Conservation (phyloP, 352 stramenopile species). For the Phytophthora ramorum region DNA sequence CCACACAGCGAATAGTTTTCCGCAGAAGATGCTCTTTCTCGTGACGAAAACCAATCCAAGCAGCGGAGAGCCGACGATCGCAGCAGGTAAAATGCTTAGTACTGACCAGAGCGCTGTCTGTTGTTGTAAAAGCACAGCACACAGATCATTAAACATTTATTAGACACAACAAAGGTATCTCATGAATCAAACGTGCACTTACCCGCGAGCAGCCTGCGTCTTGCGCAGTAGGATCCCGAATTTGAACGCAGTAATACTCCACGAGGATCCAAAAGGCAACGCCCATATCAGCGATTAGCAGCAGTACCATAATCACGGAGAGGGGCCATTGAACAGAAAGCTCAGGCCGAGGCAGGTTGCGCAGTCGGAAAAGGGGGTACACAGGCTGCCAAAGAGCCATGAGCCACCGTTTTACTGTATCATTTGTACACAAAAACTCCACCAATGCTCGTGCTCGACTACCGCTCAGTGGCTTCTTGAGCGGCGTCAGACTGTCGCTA, state of each 20-base stretch:
- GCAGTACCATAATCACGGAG: slow-evolving; percentile 56
- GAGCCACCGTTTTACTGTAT: slow-evolving; percentile 34
- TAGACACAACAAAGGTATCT: neutral
- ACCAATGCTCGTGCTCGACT: slow-evolving; percentile 32
- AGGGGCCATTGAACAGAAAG: slow-evolving; percentile 49
- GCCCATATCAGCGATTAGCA: slow-evolving; percentile 72
- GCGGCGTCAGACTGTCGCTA: slow-evolving; percentile 23
- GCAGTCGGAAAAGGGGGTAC: slow-evolving; percentile 67
- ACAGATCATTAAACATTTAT: slow-evolving; percentile 11
- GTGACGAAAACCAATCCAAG: slow-evolving; percentile 78
- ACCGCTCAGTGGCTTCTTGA: slow-evolving; percentile 31
- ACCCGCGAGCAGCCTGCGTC: slow-evolving; percentile 83
- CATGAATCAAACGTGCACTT: slow-evolving; percentile 20
- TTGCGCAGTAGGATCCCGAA: slow-evolving; percentile 72
- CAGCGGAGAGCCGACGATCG: slow-evolving; percentile 63
- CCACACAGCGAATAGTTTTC: slow-evolving; percentile 79
- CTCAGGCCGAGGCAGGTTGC: slow-evolving; percentile 47
- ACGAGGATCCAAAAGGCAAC: slow-evolving; percentile 81
- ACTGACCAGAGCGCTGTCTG: slow-evolving; percentile 72
- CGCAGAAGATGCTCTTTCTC: slow-evolving; percentile 77
- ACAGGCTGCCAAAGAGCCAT: slow-evolving; percentile 49
- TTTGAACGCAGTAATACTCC: slow-evolving; percentile 90
- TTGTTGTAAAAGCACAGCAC: slow-evolving; percentile 7
- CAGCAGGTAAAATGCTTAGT: slow-evolving; percentile 63
- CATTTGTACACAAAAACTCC: slow-evolving; percentile 38